Evolutionary conservation across 2,329 filamentous ascomycete genomes (phyloP).

Genomic region (Dissoconium aciculare): DNA sequence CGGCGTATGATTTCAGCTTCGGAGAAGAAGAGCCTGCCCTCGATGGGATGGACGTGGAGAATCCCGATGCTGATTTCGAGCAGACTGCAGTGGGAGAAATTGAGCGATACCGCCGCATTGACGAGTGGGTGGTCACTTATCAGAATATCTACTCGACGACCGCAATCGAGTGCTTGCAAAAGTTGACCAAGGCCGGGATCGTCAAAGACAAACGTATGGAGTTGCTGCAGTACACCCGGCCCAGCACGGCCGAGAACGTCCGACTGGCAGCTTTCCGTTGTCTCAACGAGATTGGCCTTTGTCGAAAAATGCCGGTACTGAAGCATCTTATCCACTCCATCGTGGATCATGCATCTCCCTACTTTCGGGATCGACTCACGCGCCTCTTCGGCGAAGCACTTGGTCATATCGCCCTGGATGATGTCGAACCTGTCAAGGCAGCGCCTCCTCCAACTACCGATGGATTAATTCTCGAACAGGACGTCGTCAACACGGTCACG

Average conservation of each 20-base stretch:
- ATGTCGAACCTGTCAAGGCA: constrained; percentile 18
- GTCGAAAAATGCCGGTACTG: constrained; percentile 37
- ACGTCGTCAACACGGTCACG: constrained; percentile 31
- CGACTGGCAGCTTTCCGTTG: constrained; percentile 45
- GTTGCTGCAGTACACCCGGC: constrained; percentile 46
- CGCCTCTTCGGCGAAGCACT: constrained; percentile 40
- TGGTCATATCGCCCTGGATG: constrained; percentile 42
- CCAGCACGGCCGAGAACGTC: constrained; percentile 45
- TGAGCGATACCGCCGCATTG: constrained; percentile 47
- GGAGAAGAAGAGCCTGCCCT: constrained; percentile 32
- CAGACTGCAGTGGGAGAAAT: constrained; percentile 45
- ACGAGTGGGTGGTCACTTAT: constrained; percentile 52
- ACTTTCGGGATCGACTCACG: constrained; percentile 40
- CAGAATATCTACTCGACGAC: constrained; percentile 50
- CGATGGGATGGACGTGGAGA: constrained; percentile 33
- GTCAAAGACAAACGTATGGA: constrained; percentile 39
- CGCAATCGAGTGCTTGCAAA: constrained; percentile 44
- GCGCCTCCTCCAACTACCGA: constrained; percentile 25
- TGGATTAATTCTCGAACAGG: constrained; percentile 43
- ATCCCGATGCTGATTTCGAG: constrained; percentile 39
- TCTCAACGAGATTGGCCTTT: constrained; percentile 41
- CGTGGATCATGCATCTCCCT: constrained; percentile 42
- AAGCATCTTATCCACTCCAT: constrained; percentile 43
- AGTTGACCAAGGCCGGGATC: constrained; percentile 39
- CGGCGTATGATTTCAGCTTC: constrained; percentile 24